Base-by-base conservation (phyloP, 768 basidiomycete genomes). In the Pulveroboletus sp. region DNA sequence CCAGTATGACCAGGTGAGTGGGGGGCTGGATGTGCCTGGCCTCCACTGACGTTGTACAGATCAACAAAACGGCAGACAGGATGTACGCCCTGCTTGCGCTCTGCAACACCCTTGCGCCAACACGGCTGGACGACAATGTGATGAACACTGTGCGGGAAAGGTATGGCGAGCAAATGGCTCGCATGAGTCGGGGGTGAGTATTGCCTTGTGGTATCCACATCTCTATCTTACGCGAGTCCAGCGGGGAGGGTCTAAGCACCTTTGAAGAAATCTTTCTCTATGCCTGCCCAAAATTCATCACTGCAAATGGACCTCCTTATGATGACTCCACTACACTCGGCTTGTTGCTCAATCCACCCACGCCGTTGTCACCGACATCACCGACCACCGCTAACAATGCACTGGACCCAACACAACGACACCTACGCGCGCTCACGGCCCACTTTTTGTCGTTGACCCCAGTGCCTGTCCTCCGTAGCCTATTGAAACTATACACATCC, bases 81-180 rank as follows among this genome's bases (percentile, higher is more conserved):
- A 99, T 98, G 94, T 95, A 97, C 61, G 93, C 93, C 6, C 70
- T 99, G 30, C 89, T 97, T 55, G 91, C 93, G 7, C 83, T 99
- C 52, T 95, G 93, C 73, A 88, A 92, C 58, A 87, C 90, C 1
- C 78, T 98, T 8, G 93, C 93, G 3, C 94, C 96, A 2, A 93
- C 86, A 49, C 79, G 93, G 50, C 73, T 95, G 54, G 95, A 98
- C 62, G 94, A 96, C 66, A 93, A 92, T 64, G 93, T 95, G 63
- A 85, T 92, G 69, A 86, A 91, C 66, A 85, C 85, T 47, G 89
- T 93, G 36, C 92, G 92, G 65, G 95, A 99, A 68, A 82, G 88
- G 46, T 95, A 89, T 60, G 86, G 85, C n/a, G 95, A 99, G 43
- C 92, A 93, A 65, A 82, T 89, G 54, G 65, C 83, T 6, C 89